phyloP scores from a whole-genome alignment of 2,329 filamentous ascomycete genomes.

The Cladorrhinum sp. region DNA sequence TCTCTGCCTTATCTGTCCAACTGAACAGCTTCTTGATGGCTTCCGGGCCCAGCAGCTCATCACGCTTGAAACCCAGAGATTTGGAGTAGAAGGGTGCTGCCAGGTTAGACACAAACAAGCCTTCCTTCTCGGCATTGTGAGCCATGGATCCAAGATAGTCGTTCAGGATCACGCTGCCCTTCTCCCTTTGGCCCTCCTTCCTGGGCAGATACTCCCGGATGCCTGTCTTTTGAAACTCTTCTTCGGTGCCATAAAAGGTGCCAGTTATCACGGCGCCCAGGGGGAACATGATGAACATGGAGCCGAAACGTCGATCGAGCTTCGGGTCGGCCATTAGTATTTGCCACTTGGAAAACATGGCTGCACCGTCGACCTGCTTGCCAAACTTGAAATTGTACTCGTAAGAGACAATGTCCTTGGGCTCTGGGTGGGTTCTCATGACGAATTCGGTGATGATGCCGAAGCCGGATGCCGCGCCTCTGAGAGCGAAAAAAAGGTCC shows the following conservation, averaged over 20 bases:
- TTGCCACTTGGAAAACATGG: slow-evolving; percentile 57
- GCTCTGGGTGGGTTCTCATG: slow-evolving; percentile 54
- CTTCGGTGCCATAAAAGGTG: slow-evolving; percentile 58
- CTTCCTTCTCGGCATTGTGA: slow-evolving; percentile 48
- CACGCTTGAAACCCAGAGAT: slow-evolving; percentile 50
- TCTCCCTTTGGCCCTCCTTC: slow-evolving; percentile 28
- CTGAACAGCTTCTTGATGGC: slow-evolving; percentile 49
- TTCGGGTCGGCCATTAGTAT: slow-evolving; percentile 50
- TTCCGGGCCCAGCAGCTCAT: slow-evolving; percentile 46
- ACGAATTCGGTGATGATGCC: slow-evolving; percentile 57
- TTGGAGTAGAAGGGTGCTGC: slow-evolving; percentile 55
- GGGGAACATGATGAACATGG: slow-evolving; percentile 53
- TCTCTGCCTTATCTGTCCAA: slow-evolving; percentile 48
- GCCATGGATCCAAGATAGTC: slow-evolving; percentile 62
- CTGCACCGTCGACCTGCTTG: slow-evolving; percentile 45
- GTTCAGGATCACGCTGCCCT: slow-evolving; percentile 41
- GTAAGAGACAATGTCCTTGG: slow-evolving; percentile 56
- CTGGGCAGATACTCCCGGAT: slow-evolving; percentile 48
- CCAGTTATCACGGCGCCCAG: slow-evolving; percentile 55
- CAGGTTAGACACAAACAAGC: slow-evolving; percentile 45
- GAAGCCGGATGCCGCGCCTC: slow-evolving; percentile 55
- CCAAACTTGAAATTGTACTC: slow-evolving; percentile 53
- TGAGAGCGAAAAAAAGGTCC: slow-evolving; percentile 56
- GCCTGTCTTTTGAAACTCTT: slow-evolving; percentile 52
- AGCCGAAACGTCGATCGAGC: slow-evolving; percentile 57